Evolutionary conservation across 2,329 filamentous ascomycete genomes (phyloP).

Genomic region (Bertia moriformis): DNA sequence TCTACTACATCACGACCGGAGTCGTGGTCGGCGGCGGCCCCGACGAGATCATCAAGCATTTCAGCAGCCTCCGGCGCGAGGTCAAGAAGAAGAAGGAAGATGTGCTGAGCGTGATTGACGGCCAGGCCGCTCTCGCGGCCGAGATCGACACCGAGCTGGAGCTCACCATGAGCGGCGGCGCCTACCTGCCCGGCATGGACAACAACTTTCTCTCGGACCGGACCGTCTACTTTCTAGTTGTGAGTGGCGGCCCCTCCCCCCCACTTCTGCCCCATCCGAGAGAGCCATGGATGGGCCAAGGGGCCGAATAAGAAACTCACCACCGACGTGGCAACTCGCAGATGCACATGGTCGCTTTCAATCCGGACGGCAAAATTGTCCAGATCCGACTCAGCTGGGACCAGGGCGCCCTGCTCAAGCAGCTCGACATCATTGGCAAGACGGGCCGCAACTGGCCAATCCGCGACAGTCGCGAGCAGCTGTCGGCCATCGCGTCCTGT

Average conservation of each 20-base stretch:
- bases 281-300: neutral
- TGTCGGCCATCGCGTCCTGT: conserved; percentile 55
- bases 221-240: conserved; percentile 65
- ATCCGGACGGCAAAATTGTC: conserved; percentile 66
- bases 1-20: conserved; percentile 84
- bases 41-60: conserved; percentile 69
- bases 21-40: conserved; percentile 58
- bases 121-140: conserved; percentile 50
- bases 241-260: conserved; percentile 33
- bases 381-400: conserved; percentile 92
- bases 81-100: conserved; percentile 74
- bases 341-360: conserved; percentile 81
- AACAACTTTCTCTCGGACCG: conserved; percentile 87
- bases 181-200: conserved; percentile 77
- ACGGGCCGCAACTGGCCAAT: conserved; percentile 92
- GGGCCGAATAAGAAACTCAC: neutral
- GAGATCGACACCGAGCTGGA: conserved; percentile 75
- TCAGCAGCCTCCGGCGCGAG: conserved; percentile 55
- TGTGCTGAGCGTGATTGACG: conserved; percentile 61
- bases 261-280: conserved; percentile 2
- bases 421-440: conserved; percentile 83
- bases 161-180: conserved; percentile 67
- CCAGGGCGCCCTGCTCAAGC: conserved; percentile 80
- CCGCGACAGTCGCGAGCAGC: conserved; percentile 70
- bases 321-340: conserved; percentile 23